Conservation (phyloP, 108 stramenopile species). For the Conticribra guillardii region DNA sequence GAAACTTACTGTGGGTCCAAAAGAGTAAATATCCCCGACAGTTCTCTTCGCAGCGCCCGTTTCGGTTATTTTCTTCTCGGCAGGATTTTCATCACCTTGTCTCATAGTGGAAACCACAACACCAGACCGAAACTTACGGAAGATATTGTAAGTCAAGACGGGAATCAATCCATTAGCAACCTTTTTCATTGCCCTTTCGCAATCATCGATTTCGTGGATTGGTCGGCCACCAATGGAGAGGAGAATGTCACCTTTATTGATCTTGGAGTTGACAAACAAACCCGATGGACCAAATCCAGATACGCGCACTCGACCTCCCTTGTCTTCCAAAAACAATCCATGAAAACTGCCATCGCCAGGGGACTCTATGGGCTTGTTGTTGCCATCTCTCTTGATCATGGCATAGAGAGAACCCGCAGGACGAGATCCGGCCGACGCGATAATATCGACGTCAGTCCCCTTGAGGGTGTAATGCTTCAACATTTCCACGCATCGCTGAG, state of each 20-base stretch:
- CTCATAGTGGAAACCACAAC: neutral
- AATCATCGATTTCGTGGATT: constrained; percentile 3
- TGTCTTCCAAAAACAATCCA: constrained; percentile 17
- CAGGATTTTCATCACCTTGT: neutral
- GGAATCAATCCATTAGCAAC: constrained; percentile 1
- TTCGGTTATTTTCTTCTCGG: neutral
- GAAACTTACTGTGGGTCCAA: constrained; percentile 8
- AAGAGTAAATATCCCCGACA: constrained; percentile 11
- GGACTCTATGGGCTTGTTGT: neutral
- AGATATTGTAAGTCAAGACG: constrained; percentile 18
- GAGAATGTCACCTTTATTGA: constrained; percentile 17
- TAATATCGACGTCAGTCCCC: neutral
- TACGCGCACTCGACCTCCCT: neutral
- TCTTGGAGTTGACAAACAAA: constrained; percentile 6
- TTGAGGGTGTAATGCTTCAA: constrained; percentile 10
- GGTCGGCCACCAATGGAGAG: constrained; percentile 4
- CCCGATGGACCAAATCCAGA: neutral
- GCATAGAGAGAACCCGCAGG: constrained; percentile 9
- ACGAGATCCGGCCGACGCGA: constrained; percentile 3
- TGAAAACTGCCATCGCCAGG: constrained; percentile 19
- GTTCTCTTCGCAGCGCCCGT: neutral
- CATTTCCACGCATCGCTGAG: constrained; percentile 9
- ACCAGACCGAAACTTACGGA: constrained; percentile 7
- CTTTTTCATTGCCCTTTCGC: constrained; percentile 11
- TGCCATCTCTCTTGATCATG: constrained; percentile 1